Base-by-base conservation (phyloP, 176 grass and related monocot genomes). In the barley (Hordeum vulgare) region DNA sequence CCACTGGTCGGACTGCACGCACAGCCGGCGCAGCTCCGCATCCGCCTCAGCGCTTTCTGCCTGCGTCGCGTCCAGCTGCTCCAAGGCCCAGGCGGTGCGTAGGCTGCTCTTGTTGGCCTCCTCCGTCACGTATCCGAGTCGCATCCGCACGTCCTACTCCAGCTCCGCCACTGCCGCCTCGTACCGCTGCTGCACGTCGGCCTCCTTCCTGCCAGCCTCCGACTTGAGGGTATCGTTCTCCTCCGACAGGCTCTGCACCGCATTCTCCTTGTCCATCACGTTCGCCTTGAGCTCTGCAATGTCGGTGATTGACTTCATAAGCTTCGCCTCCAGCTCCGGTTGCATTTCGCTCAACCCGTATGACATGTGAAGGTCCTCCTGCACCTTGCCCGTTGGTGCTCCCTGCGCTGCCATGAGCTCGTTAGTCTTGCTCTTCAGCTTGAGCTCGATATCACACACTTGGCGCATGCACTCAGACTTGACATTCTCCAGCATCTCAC, bases 1-100 rank as follows among this genome's bases (percentile, higher is more conserved):
- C 96, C 96, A 99, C 71, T 99, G 96, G 70, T 99, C 96, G 0
- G 93, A 94, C 64, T 99, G 96, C 79, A 96, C 91, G 1, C 96
- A 88, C n/a, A 99, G 75, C 3, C 93, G 85, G 24, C 86, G 90
- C 59, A 99, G 73, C 77, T 99, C 96, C 2, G 85, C 66, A 59
- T 98, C 96, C 35, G 90, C 95, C 82, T 98, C 93, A 0, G 75
- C 58, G 18, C 83, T 68, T 1, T 87, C 80, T 0, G 78, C 75
- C 82, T 90, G 91, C 6, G 75, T 89, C 0, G 96, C 83, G 1
- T 92, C 87, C 45, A 99, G 89, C 86, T 99, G 96, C 85, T 99
- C 93, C 0, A 89, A 87, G 31, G 86, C 85, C 10, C 89, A 61
- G 0, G 91, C 91, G 0, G 93, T 89, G 1, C 83, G 84, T 34